Evolutionary conservation across 2,329 filamentous ascomycete genomes (phyloP).

Genomic region (Claviceps capensis): DNA sequence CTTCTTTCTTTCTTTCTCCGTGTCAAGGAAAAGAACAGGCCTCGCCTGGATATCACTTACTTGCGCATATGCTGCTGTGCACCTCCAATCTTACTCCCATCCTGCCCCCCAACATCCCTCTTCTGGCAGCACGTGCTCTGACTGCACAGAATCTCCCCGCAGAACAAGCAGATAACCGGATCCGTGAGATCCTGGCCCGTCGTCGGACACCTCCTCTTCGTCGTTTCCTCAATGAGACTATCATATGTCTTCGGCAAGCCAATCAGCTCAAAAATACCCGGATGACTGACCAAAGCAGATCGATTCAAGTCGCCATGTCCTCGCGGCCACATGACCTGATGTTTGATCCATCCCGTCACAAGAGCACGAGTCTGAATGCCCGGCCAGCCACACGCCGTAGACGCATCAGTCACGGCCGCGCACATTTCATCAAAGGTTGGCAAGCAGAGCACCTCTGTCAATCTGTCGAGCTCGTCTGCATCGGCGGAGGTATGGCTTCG

Average conservation of each 20-base stretch:
- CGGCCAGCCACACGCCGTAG: conserved; percentile 35
- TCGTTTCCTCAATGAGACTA: conserved; percentile 81
- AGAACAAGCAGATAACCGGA: conserved; percentile 85
- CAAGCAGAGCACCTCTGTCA: conserved; percentile 62
- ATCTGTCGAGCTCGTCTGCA: conserved; percentile 65
- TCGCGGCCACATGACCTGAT: conserved; percentile 35
- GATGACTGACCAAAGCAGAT: conserved; percentile 54
- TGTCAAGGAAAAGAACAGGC: not conserved
- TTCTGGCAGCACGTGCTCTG: conserved; percentile 85
- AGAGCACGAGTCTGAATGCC: conserved; percentile 26
- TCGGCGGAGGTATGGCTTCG: conserved; percentile 24
- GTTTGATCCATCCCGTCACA: conserved; percentile 59
- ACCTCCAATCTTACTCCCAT: conserved; percentile 51
- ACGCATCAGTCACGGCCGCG: conserved; percentile 36
- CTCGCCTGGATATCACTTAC: conserved; percentile 36
- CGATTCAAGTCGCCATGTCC: conserved; percentile 16
- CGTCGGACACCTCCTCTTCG: conserved; percentile 68
- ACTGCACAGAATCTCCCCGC: conserved; percentile 91
- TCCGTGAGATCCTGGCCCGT: conserved; percentile 87
- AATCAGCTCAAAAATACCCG: conserved; percentile 85
- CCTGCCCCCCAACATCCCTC: conserved; percentile 33
- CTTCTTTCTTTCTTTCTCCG: not conserved
- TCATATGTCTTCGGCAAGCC: conserved; percentile 89
- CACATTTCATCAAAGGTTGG: conserved; percentile 73
- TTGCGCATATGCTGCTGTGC: conserved; percentile 82